These are phyloP conservation scores for Cystobasidium tubakii DNA, from an alignment of 768 basidiomycete species.

Conservation along the genomic window DNA sequence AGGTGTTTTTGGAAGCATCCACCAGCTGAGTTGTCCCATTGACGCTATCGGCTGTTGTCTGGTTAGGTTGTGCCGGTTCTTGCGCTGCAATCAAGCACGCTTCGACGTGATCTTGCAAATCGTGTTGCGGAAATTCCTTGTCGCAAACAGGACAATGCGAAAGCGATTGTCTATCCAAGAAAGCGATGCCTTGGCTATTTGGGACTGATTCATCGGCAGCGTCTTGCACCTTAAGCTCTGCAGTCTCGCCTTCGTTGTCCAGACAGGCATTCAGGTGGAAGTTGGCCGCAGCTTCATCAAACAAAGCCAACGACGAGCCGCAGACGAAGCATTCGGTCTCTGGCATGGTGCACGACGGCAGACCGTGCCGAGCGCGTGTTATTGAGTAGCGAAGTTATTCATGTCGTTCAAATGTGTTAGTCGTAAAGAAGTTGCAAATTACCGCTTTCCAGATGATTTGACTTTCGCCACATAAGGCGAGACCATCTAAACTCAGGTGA, in stretches of 20 bases:
- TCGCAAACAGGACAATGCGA: constrained; percentile 16
- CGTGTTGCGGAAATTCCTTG: background rate
- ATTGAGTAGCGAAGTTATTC: background rate
- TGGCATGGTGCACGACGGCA: constrained; percentile 8
- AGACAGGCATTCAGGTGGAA: constrained; percentile 28
- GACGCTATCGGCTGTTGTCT: background rate
- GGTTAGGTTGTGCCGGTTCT: background rate
- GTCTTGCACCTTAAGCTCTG: background rate
- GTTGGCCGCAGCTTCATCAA: constrained; percentile 22
- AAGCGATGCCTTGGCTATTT: background rate
- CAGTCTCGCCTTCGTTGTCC: background rate
- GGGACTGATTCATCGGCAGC: background rate
- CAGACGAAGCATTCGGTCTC: constrained; percentile 22
- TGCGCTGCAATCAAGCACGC: constrained; percentile 4
- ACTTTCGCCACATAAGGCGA: too few relatives aligned
- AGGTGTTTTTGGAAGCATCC: background rate
- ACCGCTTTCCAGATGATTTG: too few relatives aligned
- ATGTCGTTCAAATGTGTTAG: background rate
- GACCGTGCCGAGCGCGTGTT: background rate
- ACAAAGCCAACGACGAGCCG: constrained; percentile 1
- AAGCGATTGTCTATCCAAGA: background rate
- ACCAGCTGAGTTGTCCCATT: background rate
- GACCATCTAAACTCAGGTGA: too few relatives aligned
- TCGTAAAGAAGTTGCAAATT: too few relatives aligned
- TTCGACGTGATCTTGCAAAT: constrained; percentile 24